Evolutionary conservation across 2,329 filamentous ascomycete species (phyloP).

Genomic region (Scedosporium aurantiacum): DNA sequence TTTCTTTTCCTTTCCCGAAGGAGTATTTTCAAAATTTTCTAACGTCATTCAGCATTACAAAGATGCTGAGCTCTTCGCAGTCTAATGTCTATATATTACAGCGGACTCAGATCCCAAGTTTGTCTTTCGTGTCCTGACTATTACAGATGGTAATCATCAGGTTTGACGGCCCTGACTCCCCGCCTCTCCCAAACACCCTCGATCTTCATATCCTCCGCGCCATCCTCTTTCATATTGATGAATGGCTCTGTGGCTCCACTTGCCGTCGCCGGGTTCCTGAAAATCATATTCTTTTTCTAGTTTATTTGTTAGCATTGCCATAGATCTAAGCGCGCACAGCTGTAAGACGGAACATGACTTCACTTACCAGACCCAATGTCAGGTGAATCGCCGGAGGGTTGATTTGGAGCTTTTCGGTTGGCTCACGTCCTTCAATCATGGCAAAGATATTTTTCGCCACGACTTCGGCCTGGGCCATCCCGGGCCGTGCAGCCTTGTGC

Average conservation of each 20-base stretch:
- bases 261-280: not conserved
- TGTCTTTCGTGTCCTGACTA: too few species aligned
- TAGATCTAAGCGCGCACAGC: not conserved
- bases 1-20: too few species aligned
- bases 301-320: not conserved
- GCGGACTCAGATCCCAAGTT: too few species aligned
- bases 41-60: too few species aligned
- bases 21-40: too few species aligned
- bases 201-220: not conserved
- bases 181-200: not conserved
- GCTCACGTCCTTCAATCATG: slow-evolving; percentile 26
- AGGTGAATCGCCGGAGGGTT: slow-evolving; percentile 41
- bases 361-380: slow-evolving; percentile 38
- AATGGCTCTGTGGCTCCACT: not conserved
- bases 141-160: not conserved
- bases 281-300: not conserved
- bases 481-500: slow-evolving; percentile 38
- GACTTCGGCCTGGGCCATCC: slow-evolving; percentile 43
- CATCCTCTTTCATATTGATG: not conserved
- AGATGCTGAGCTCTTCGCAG: too few species aligned
- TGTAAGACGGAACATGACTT: not conserved
- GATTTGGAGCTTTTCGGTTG: slow-evolving; percentile 29
- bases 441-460: slow-evolving; percentile 44
- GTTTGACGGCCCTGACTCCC: not conserved
- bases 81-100: too few species aligned